Evolutionary conservation across 202 grass and related monocot genomes (phyloP).

Genomic region (Digitaria exilis): DNA sequence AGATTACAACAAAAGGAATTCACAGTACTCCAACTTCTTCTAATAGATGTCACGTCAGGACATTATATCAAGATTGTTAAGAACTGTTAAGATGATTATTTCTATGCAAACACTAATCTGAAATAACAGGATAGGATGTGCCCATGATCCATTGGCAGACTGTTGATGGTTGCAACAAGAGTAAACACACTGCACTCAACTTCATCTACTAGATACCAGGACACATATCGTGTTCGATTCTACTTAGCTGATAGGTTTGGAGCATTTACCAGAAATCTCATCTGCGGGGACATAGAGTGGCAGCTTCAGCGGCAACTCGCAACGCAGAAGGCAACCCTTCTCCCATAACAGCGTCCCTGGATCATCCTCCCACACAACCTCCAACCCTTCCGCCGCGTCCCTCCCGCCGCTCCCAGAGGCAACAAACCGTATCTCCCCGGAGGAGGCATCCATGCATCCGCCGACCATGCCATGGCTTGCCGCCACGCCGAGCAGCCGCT

Average conservation of each 20-base stretch:
- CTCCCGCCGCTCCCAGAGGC: conserved; percentile 39
- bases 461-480: conserved; percentile 60
- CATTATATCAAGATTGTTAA: neutral
- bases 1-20: neutral
- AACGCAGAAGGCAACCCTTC: conserved; percentile 80
- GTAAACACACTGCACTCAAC: neutral
- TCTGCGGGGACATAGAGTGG: conserved; percentile 67
- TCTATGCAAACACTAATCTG: neutral
- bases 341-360: conserved; percentile 70
- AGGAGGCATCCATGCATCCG: conserved; percentile 42
- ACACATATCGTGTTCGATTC: neutral
- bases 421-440: conserved; percentile 61
- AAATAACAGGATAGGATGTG: neutral
- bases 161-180: neutral
- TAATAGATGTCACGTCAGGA: neutral
- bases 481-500: conserved; percentile 48
- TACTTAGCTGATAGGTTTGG: too few relatives aligned
- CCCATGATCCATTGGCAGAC: neutral
- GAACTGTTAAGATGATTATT: neutral
- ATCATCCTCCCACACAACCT: conserved; percentile 75
- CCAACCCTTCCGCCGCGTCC: conserved; percentile 39
- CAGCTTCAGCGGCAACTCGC: conserved; percentile 64
- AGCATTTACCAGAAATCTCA: conserved; percentile 59
- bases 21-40: neutral
- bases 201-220: neutral